Evolutionary conservation across 1,284 basidiomycete species (phyloP).

Genomic region (Naganishia albida): DNA sequence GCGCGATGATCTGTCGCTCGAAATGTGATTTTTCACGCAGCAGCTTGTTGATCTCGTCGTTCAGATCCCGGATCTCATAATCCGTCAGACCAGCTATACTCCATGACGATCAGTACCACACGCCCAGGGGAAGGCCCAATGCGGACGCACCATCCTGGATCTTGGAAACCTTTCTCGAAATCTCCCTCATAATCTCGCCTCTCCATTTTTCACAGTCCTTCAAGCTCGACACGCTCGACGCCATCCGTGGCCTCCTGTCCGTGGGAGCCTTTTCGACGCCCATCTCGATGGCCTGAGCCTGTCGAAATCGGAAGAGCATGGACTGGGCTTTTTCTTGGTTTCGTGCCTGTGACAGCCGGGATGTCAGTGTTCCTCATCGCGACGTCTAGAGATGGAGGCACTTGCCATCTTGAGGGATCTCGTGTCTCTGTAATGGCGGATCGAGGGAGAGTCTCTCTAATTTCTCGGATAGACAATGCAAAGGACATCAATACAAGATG

Average conservation of each 20-base stretch:
- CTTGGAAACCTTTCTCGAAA: conserved; percentile 93
- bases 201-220: conserved; percentile 94
- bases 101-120: conserved; percentile 13
- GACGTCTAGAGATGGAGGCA: too few species aligned
- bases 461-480: too few species aligned
- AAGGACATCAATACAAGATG: neutral
- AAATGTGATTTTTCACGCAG: conserved; percentile 94
- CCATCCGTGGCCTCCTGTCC: conserved; percentile 84
- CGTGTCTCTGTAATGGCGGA: neutral
- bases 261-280: conserved; percentile 73
- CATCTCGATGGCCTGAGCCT: conserved; percentile 92
- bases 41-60: conserved; percentile 97
- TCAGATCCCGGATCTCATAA: conserved; percentile 93
- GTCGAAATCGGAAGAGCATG: conserved; percentile 97
- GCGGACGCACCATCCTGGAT: conserved; percentile 83
- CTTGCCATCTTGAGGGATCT: conserved; percentile 3
- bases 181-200: conserved; percentile 90
- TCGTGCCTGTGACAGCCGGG: conserved; percentile 65
- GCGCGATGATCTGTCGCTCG: conserved; percentile 93
- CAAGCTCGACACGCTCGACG: conserved; percentile 83
- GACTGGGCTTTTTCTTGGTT: conserved; percentile 98
- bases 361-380: too few species aligned
- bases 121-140: neutral
- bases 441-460: too few species aligned
- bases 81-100: conserved; percentile 80